Base-by-base conservation (phyloP, 257 asterid species). In the Nicotiana undulata region DNA sequence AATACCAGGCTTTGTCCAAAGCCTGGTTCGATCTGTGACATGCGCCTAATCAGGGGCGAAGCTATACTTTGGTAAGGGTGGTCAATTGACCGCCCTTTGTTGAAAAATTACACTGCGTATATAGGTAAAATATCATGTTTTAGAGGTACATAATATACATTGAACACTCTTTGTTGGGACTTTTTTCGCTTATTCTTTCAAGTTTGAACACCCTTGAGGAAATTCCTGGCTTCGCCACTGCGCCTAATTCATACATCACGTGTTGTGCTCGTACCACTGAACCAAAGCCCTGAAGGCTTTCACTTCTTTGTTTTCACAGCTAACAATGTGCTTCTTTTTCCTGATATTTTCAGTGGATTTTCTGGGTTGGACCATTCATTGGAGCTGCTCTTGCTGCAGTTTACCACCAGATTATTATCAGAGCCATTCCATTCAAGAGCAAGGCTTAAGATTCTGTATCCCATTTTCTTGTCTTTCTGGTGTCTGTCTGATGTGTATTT, bases 351-450 rank as follows among this genome's bases (percentile, higher is more conserved):
- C 87, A 90, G 93, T 90, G 93, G 93, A 85, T 90, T 75, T 88
- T 90, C 82, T 90, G 92, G 93, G 90, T 90, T 16, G 93, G 93
- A 67, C 93, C 93, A 28, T 88, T 90, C 90, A 87, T 90, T 29
- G 93, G 93, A 83, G 93, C 93, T 22, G 88, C 86, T 18, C 89
- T 90, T 20, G 93, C 93, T 16, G 93, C 93, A 17, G 17, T 87
- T 17, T 90, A 90, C 83, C 93, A 90, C 85, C 88, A 83, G 86
- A 85, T 88, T 16, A 85, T 90, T 56, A 88, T 90, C 89, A 86
- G 93, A 85, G 93, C 93, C 77, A 88, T 88, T 51, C 92, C 93
- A 60, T 90, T 88, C 86, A 90, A 86, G 89, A 88, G 82, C 86
- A 86, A 80, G 83, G 80, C 87, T 82, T 89, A 74, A 85, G 34